Base-by-base conservation (phyloP, 495 filamentous ascomycete genomes). In the Annulohypoxylon moriforme region DNA sequence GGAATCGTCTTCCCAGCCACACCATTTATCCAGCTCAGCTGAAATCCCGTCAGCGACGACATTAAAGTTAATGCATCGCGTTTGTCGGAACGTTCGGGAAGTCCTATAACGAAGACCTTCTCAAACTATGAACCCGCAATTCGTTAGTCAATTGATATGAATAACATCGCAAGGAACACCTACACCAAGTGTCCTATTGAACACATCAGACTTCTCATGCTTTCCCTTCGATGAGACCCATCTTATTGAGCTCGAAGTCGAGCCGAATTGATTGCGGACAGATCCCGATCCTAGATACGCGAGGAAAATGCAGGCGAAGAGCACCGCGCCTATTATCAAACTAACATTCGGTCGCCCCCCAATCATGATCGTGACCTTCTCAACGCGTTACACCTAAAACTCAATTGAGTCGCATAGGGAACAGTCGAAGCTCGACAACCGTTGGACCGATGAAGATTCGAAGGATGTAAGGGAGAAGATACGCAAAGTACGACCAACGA, bases 61-160 rank as follows among this genome's bases (percentile, higher is more conserved):
- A 77, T 69, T 13, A 83, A 64, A 9, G 73, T 64, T 14, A 83
- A 53, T 6, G 72, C 73, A 76, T 83, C 81, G 49, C 79, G 76
- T 22, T 77, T 68, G 60, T 83, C 81, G 3, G 77, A 75, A 53
- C 81, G 76, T 50, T 80, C 78, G 9, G 78, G 73, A 2, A 78
- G 65, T 3, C 67, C 72, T 27, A 80, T 53, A 11, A 72, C 75
- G 53, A 78, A 67, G 31, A 78, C 68, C 24, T 78, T 74, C 65
- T 79, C 73, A 58, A 79, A 79, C 68, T 71, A 46, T 18, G 44
- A n/a, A n/a, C 34, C 53, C 47, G 10, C 18, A 5, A 53, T 2
- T 4, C 4, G 22, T 66, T 53, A 72, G 31, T 33, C 3, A 49
- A 11, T 8, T 38, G 27, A 33, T 33, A 16, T 14, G 13, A 34